Base-by-base conservation (phyloP, 192 early-diverging fungal species). In the Dissophora ornata region DNA sequence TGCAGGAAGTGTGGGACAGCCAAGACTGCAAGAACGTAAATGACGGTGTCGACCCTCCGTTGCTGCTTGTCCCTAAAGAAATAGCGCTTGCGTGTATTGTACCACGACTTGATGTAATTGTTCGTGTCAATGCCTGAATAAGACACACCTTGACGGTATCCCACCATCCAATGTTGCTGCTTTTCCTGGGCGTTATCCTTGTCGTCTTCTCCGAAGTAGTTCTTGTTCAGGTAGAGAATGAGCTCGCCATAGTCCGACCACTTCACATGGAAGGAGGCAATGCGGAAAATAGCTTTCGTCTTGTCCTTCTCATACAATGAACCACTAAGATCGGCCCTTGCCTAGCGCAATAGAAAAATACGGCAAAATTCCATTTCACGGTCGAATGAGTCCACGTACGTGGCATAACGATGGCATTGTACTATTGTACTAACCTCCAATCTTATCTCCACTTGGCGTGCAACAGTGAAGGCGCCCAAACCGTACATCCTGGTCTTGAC, bases 101-200 rank as follows among this genome's bases (percentile, higher is more conserved):
- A 16, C 44, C 44, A 45, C 9, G 44, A 45, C n/a, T 45, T 16
- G 18, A 45, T 45, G 44, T 18, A 45, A n/a, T 45, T 59, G 21
- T 47, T 59, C 6, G 41, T 59, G 32, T 47, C 44, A 19, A 59
- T 59, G 3, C 26, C 5, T 18, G 57, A 26, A 21, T 59, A 59
- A 1, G 45, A 47, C 3, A 32, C 19, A 2, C 22, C 45, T 21
- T 59, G 44, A 19, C 44, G 57, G n/a, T 47, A 47, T 15, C 57
- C 45, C 1, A 59, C 4, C 44, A 59, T 47, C 57, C 57, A 59
- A 16, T 29, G 16, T 34, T 47, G 29, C 36, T 38, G 7, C 13
- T 6, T 9, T 9, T 38, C 36, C n/a, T n/a, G n/a, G n/a, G n/a
- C n/a, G 12, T 44, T 36, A 2, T 8, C 25, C 21, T 9, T 12